Conservation (phyloP, 2,329 filamentous ascomycete genomes). For the Penicillium hordei region DNA sequence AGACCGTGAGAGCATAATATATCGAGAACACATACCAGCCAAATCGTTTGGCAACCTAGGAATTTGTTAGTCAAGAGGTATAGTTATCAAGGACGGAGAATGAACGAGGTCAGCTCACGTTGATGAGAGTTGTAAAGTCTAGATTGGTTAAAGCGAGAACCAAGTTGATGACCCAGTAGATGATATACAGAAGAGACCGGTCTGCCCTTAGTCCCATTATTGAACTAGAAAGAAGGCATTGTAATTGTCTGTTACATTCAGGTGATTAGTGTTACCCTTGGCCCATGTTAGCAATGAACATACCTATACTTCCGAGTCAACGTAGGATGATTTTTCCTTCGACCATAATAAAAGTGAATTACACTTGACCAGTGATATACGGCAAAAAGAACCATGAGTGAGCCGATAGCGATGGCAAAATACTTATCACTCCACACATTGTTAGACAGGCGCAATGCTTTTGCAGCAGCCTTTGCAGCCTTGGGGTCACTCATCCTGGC, state of each 20-base stretch:
- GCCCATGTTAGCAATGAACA: neutral
- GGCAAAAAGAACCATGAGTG: constrained; percentile 14
- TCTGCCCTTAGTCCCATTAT: constrained; percentile 2
- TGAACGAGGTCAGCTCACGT: neutral
- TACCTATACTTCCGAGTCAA: neutral
- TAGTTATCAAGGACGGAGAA: neutral
- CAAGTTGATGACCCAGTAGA: constrained; percentile 14
- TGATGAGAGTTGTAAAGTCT: neutral
- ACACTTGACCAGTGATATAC: constrained; percentile 14
- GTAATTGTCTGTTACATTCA: neutral
- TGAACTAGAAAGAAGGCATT: constrained; percentile 1
- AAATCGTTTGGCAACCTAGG: constrained; percentile 12
- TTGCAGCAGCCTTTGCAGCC: neutral
- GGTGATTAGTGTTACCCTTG: neutral
- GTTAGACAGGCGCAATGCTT: constrained; percentile 4
- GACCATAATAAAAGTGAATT: constrained; percentile 1
- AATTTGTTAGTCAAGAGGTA: neutral
- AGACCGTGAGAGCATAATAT: neutral
- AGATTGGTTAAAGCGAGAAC: constrained; percentile 6
- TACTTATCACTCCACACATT: constrained; percentile 20
- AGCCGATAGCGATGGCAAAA: constrained; percentile 17
- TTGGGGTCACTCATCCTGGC: neutral
- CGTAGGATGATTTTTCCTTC: neutral
- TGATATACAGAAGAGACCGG: constrained; percentile 8
- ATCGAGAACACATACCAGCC: constrained; percentile 7